A percentile compares a stretch with the other conserved stretches of the same genome.
Conservation (phyloP, 108 stramenopile genomes). For the Craspedostauros australis region DNA sequence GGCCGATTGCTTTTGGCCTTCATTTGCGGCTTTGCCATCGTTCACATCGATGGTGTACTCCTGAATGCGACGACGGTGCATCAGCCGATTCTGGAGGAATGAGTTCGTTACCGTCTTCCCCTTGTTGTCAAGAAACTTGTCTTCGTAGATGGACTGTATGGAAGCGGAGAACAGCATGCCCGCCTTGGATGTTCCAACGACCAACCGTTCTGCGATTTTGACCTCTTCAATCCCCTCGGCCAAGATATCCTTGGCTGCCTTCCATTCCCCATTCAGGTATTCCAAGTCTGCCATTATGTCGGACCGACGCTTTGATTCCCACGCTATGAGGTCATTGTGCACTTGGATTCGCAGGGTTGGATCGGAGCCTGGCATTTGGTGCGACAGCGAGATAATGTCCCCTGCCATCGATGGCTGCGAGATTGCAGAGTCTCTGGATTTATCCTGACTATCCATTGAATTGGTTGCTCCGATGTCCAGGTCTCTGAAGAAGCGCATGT, state of each 20-base stretch:
- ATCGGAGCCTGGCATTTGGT: constrained; percentile 22
- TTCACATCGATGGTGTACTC: constrained; percentile 33
- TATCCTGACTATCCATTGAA: too few relatives aligned
- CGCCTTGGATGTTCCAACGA: constrained; percentile 20
- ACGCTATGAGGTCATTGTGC: constrained; percentile 28
- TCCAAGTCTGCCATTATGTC: constrained; percentile 13
- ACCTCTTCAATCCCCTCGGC: constrained; percentile 16
- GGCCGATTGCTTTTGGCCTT: constrained; percentile 18
- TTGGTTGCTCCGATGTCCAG: too few relatives aligned
- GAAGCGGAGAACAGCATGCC: constrained; percentile 18
- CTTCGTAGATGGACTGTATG: constrained; percentile 16
- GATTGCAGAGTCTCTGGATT: too few relatives aligned
- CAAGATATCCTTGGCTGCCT: constrained; percentile 9
- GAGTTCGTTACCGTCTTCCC: constrained; percentile 24
- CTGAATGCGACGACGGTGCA: constrained; percentile 5
- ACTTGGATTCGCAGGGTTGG: constrained; percentile 33
- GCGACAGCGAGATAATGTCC: constrained; percentile 12
- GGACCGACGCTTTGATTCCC: constrained; percentile 27
- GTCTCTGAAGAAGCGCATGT: too few relatives aligned
- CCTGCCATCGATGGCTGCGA: too few relatives aligned
- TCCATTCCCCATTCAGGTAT: constrained; percentile 10
- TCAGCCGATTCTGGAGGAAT: constrained; percentile 24
- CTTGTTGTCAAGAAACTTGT: constrained; percentile 22
- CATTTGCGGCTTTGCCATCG: constrained; percentile 4
- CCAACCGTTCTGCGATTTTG: constrained; percentile 20